Conservation (phyloP, 768 basidiomycete species). For the Symmetrospora coprosmae region DNA sequence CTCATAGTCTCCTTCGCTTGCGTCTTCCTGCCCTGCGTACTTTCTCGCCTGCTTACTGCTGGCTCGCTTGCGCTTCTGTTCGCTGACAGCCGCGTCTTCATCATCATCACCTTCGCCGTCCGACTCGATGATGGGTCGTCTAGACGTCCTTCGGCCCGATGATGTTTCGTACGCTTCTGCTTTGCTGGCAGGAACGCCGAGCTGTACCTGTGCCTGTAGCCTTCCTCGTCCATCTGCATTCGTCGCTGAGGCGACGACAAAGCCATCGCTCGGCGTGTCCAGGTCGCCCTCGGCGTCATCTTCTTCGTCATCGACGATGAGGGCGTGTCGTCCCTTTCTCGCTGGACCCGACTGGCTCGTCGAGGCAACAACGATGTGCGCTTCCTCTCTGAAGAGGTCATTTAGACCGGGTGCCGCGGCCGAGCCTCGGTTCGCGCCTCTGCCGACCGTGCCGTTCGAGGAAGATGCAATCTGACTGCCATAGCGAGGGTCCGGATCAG, state of each 20-base stretch:
- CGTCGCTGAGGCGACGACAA: neutral
- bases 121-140: neutral
- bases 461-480: neutral
- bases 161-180: neutral
- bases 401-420: neutral
- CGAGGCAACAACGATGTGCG: neutral
- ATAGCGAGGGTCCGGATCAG: neutral
- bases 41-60: neutral
- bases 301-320: neutral
- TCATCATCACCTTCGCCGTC: neutral
- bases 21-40: neutral
- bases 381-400: neutral
- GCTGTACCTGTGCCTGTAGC: neutral
- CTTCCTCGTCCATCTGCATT: neutral
- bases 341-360: no score
- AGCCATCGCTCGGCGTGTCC: neutral
- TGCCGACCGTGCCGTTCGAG: neutral
- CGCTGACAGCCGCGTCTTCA: neutral
- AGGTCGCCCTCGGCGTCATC: slow-evolving; percentile 5
- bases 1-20: slow-evolving; percentile 4
- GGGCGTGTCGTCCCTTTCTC: neutral
- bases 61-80: neutral
- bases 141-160: neutral
- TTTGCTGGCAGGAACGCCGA: neutral
- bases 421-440: no score